Evolutionary conservation across 1,284 basidiomycete species (phyloP), one percentile per base, ranked within the genome.

Genomic region (Inonotus hispidus): DNA sequence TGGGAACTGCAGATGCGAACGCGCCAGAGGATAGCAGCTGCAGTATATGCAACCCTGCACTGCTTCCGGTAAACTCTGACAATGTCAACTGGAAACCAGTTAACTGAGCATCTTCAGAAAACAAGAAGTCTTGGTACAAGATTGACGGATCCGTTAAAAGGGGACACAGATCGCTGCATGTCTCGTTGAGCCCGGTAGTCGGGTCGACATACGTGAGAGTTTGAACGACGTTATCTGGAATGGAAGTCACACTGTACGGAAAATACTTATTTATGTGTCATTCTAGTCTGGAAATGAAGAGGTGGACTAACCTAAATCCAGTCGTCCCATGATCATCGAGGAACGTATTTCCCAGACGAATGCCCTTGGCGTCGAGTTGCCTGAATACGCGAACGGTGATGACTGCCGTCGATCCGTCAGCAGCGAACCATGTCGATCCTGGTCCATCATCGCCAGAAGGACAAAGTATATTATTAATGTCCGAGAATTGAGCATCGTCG

Each of bases 301-400:
- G 49, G 19, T n/a, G 38, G 11, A 73, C 82, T 61, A 71, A 95
- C 93, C 83, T 90, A 73, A 99, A 99, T 1, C 79, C 82, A 19
- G 84, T 90, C 0, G 95, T 95, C 21, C 93, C 90, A 64, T 90
- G 86, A 50, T 87, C 84, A 54, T 82, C 76, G 63, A 87, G 78
- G 71, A 95, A 92, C 0, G 93, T 95, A 75, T 99, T 98, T 32
- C 93, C 94, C 43, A 99, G 76, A 47, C 96, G 85, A 53, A 98
- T 73, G 10, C 95, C 96, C 58, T 80, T 85, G 2, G 84, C 88
- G 59, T 80, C 84, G 63, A 91, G 81, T 68, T 82, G 87, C 35
- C 83, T 78, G 71, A 90, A 91, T 46, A 88, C 82, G 54, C 89
- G 80, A 41, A 93, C 78, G 27, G 90, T 93, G 66, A 96, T 82